Evolutionary conservation across 2,329 filamentous ascomycete species (phyloP).

Genomic region (Arthroderma uncinatum): DNA sequence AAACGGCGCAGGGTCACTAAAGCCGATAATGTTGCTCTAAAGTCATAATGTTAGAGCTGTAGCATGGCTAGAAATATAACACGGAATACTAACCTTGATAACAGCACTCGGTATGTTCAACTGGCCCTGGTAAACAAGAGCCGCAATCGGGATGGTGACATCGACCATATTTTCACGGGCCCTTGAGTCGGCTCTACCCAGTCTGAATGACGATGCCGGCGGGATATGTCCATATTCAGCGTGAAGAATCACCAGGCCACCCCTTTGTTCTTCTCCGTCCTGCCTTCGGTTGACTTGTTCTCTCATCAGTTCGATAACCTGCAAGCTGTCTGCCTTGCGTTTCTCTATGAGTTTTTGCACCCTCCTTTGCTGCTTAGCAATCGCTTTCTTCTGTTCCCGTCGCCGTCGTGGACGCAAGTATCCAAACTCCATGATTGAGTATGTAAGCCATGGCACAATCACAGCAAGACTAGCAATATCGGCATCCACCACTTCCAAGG

Average conservation of each 20-base stretch:
- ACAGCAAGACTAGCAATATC: slow-evolving; percentile 28
- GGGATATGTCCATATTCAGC: slow-evolving; percentile 33
- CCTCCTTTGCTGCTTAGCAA: slow-evolving; percentile 28
- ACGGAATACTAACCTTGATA: slow-evolving; percentile 24
- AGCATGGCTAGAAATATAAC: not conserved
- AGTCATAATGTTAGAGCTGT: slow-evolving; percentile 3
- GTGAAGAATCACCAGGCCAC: slow-evolving; percentile 31
- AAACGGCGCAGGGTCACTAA: slow-evolving; percentile 35
- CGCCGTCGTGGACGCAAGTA: slow-evolving; percentile 30
- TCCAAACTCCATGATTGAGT: slow-evolving; percentile 34
- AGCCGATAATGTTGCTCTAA: slow-evolving; percentile 34
- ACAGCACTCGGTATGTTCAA: slow-evolving; percentile 27
- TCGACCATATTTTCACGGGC: slow-evolving; percentile 19
- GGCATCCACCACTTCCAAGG: slow-evolving; percentile 24
- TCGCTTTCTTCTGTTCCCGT: slow-evolving; percentile 25
- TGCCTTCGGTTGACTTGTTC: slow-evolving; percentile 32
- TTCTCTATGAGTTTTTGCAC: slow-evolving; percentile 28
- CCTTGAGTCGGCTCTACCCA: slow-evolving; percentile 11
- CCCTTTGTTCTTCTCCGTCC: slow-evolving; percentile 24
- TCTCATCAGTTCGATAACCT: slow-evolving; percentile 32
- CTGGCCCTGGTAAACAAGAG: slow-evolving; percentile 34
- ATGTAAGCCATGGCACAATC: slow-evolving; percentile 30
- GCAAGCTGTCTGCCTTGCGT: slow-evolving; percentile 28
- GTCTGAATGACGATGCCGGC: slow-evolving; percentile 17
- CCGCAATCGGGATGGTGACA: slow-evolving; percentile 36